Evolutionary conservation across 306 rosid genomes (phyloP), one percentile per base, ranked within the genome.

Genomic region (Heteromeles arbutifolia): DNA sequence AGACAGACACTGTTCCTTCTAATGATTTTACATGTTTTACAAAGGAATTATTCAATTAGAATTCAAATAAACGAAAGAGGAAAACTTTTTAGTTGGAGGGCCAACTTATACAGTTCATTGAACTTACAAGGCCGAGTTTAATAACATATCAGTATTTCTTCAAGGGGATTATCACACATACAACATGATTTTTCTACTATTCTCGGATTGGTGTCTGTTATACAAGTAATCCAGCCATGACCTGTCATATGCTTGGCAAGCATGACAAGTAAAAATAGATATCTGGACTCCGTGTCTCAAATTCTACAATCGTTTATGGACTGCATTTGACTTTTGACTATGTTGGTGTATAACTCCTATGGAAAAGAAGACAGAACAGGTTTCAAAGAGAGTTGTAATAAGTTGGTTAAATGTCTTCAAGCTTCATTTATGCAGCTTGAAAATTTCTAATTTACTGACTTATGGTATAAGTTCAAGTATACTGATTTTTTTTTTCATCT

Each of bases 401-500:
- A 25, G 9, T 61, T 25, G 32, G 15, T 25, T 61, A 61, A 13
- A 1, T 26, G 21, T 25, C 32, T 25, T 25, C 65, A 61, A 61
- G 65, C 10, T 61, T 61, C 19, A 25, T 61, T 61, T 13, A 43
- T 0, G 13, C 28, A 65, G 24, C 67, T 45, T 44, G 31, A 67
- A 57, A 14, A 10, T 58, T 28, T 13, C 6, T 45, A 61, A 28
- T 28, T 18, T 64, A 18, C 72, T 29, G 61, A 56, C 61, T 59
- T 25, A 32, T 21, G n/a, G 14, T 11, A 48, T 34, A 45, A 52
- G 61, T 19, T 25, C 32, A 61, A 62, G 74, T 77, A 41, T 32
- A 56, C 70, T 83, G 70, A 90, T 50, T 61, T 59, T 48, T 59
- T 59, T 56, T 69, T 76, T 75, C 58, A 56, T 87, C 77, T 87